These are phyloP conservation scores for Avena eriantha DNA, from an alignment of 176 grass and related monocot genomes.

Conservation along the genomic window DNA sequence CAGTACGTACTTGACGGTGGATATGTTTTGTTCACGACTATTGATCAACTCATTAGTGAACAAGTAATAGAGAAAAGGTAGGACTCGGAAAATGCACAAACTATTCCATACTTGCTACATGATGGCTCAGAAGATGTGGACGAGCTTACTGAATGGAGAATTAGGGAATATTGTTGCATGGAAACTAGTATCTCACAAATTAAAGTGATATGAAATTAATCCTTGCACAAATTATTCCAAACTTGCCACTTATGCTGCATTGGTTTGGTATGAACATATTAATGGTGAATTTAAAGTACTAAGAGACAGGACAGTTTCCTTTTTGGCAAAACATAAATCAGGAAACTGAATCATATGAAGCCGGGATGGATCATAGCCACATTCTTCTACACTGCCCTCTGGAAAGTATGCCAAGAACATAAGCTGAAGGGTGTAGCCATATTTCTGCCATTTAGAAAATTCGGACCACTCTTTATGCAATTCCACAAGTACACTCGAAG, in stretches of 20 bases:
- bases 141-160: background rate
- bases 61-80: background rate
- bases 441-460: background rate
- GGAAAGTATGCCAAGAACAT: conserved; percentile 7
- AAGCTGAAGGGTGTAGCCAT: background rate
- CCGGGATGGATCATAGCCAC: background rate
- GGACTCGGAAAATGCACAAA: background rate
- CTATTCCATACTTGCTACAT: background rate
- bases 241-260: background rate
- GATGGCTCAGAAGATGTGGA: background rate
- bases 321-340: background rate
- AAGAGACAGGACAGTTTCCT: background rate
- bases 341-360: conserved; percentile 8
- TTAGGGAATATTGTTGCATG: background rate
- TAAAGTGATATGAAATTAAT: conserved; percentile 1
- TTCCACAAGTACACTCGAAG: background rate
- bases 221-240: background rate
- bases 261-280: background rate
- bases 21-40: background rate
- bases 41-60: background rate
- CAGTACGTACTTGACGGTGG: background rate
- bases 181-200: background rate
- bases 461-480: background rate
- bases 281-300: background rate
- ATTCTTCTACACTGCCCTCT: conserved; percentile 7